phyloP scores from a whole-genome alignment of 257 asterid genomes.

The Fraxinus pennsylvanica region DNA sequence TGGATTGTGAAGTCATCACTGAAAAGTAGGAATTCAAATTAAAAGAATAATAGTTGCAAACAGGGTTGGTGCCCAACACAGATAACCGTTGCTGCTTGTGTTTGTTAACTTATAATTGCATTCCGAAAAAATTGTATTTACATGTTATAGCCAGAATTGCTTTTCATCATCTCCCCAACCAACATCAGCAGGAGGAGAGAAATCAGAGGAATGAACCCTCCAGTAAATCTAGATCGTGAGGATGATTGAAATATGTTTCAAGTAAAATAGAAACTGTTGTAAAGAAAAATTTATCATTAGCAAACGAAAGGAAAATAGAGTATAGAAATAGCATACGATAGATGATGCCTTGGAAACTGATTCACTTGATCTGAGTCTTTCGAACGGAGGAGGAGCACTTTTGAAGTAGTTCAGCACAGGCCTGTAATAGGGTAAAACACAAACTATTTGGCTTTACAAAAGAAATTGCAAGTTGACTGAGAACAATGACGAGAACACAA shows the following conservation, averaged over 20 bases:
- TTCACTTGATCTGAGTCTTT: constrained; percentile 53
- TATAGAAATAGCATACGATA: constrained; percentile 41
- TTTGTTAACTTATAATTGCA: background rate
- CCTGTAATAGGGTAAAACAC: constrained; percentile 49
- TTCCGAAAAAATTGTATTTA: background rate
- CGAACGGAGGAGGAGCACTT: constrained; percentile 84
- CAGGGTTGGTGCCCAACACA: background rate
- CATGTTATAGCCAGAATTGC: background rate
- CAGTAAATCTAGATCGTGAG: background rate
- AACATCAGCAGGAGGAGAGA: background rate
- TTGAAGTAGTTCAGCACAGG: constrained; percentile 60
- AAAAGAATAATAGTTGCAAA: background rate
- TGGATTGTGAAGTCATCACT: background rate
- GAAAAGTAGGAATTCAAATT: background rate
- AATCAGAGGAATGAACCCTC: background rate
- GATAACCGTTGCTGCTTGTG: background rate
- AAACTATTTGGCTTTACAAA: constrained; percentile 3
- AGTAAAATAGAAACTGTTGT: background rate
- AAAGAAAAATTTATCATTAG: constrained; percentile 3
- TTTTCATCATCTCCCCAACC: background rate
- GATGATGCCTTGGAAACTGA: constrained; percentile 37
- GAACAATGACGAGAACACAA: background rate
- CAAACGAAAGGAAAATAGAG: background rate
- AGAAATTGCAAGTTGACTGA: background rate
- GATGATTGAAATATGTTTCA: background rate